phyloP scores from a whole-genome alignment of 75 land plant species.

The Selaginella tamariscina region DNA sequence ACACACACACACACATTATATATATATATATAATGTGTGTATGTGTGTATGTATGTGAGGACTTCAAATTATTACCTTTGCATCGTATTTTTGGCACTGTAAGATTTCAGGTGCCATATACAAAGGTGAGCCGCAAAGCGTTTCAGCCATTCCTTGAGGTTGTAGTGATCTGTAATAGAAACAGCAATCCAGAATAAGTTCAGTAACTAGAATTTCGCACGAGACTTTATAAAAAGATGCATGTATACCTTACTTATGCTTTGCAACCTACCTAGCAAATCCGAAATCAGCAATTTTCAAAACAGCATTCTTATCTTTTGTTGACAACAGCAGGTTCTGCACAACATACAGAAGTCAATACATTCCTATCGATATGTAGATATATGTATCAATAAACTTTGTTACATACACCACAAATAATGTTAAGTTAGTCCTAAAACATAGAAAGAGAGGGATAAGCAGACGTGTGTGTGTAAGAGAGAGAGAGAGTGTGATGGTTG shows the following conservation, averaged over 20 bases:
- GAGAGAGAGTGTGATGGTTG: neutral
- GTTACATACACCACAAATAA: no score
- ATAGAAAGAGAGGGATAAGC: no score
- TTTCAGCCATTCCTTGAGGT: slow-evolving; percentile 91
- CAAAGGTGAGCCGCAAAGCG: slow-evolving; percentile 95
- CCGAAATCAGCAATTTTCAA: slow-evolving; percentile 98
- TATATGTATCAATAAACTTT: no score
- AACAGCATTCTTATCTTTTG: slow-evolving; percentile 51
- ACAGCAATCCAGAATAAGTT: neutral
- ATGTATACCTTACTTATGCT: neutral
- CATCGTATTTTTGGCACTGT: slow-evolving; percentile 89
- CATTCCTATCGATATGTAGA: no score
- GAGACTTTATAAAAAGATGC: no score
- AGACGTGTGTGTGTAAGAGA: no score
- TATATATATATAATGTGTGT: no score
- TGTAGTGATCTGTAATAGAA: slow-evolving; percentile 48
- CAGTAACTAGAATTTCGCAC: no score
- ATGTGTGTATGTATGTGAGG: neutral
- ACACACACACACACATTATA: neutral
- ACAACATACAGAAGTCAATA: no score
- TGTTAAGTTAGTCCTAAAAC: no score
- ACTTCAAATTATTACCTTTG: slow-evolving; percentile 50
- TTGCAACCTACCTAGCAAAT: slow-evolving; percentile 68
- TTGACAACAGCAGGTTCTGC: slow-evolving; percentile 84
- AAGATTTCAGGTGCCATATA: slow-evolving; percentile 99